Conservation (phyloP, 352 stramenopile genomes). For the Pythium guiyangense region DNA sequence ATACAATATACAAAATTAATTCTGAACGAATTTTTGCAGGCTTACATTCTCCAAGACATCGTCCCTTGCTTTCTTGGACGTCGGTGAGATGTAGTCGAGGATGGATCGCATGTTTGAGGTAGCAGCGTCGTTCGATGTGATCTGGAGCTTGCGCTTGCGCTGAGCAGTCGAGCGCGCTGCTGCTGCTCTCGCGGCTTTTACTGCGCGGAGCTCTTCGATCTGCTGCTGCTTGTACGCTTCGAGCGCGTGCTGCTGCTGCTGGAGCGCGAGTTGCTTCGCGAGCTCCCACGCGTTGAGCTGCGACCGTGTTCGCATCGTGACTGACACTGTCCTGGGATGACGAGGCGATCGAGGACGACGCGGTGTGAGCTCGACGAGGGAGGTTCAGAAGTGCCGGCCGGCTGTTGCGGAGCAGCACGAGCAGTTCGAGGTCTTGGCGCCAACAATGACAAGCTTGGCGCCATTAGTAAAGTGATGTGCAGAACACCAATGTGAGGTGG, state of each 20-base stretch:
- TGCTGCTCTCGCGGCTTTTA: constrained; percentile 1
- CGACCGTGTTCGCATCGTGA: not conserved
- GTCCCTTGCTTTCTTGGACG: constrained; percentile 5
- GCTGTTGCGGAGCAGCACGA: too few relatives aligned
- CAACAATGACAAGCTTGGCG: too few relatives aligned
- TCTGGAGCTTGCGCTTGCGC: constrained; percentile 5
- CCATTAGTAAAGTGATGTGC: too few relatives aligned
- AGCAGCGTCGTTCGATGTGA: constrained; percentile 1
- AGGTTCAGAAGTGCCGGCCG: not conserved
- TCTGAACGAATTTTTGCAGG: too few relatives aligned
- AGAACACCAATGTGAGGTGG: too few relatives aligned
- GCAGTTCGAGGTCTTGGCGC: too few relatives aligned
- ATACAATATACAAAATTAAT: too few relatives aligned
- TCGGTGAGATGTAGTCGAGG: not conserved
- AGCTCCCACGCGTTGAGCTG: not conserved
- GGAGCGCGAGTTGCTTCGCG: not conserved
- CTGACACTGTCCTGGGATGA: too few relatives aligned
- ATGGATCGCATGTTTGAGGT: constrained; percentile 1
- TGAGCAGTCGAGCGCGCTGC: not conserved
- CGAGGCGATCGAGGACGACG: too few relatives aligned
- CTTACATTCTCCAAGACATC: too few relatives aligned
- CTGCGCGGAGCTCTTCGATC: not conserved
- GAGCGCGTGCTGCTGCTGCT: not conserved
- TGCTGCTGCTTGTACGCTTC: constrained; percentile 1
- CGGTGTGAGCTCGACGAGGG: not conserved